Evolutionary conservation across 345 rosid genomes (phyloP).

Genomic region (Populus ilicifolia): DNA sequence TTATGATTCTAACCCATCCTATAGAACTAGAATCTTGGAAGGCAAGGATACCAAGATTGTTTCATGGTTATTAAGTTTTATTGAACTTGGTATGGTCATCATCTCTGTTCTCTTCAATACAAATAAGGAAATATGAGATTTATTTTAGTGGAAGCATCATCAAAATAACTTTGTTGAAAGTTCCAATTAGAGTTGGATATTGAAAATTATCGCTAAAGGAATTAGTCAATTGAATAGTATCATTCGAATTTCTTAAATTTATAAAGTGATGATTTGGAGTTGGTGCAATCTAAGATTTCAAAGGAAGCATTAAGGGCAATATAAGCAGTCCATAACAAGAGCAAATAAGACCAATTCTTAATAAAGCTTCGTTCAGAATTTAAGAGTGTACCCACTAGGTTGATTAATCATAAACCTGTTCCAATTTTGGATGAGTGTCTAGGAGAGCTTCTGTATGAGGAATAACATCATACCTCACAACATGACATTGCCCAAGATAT

Average conservation of each 20-base stretch:
- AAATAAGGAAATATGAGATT: too few species aligned
- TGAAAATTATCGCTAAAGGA: neutral
- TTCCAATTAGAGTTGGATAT: neutral
- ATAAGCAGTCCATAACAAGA: neutral
- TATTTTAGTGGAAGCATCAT: too few species aligned
- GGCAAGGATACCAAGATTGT: too few species aligned
- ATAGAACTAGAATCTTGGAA: too few species aligned
- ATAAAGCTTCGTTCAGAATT: neutral
- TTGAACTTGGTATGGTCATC: neutral
- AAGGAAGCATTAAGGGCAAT: neutral
- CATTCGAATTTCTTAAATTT: too few species aligned
- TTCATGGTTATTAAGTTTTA: too few species aligned
- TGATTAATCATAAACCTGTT: neutral
- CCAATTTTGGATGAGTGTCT: neutral
- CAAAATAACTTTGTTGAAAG: neutral
- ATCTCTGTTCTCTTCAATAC: neutral
- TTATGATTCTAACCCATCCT: too few species aligned
- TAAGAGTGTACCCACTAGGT: neutral
- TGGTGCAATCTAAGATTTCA: too few species aligned
- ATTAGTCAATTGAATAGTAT: neutral
- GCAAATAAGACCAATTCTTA: neutral
- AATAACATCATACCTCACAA: neutral
- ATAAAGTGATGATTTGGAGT: neutral
- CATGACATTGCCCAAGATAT: neutral
- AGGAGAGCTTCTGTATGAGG: neutral